Percentiles rank a stretch among this genome's conserved stretches.
phyloP scores from a whole-genome alignment of 225 moss, liverwort and hornwort species.

The Straminergon stramineum region DNA sequence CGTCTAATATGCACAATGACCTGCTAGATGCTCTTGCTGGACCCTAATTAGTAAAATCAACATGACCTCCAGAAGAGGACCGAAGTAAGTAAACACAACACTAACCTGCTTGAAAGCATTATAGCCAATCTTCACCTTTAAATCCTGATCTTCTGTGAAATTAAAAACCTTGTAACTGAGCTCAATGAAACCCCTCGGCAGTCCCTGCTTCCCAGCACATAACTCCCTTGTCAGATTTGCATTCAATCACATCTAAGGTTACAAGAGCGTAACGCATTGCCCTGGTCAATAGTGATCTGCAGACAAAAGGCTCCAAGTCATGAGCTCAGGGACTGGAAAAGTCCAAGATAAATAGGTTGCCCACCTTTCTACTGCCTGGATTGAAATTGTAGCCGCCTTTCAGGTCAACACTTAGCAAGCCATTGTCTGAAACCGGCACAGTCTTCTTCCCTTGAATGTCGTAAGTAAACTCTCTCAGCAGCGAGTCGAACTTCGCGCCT shows the following conservation, averaged over 20 bases:
- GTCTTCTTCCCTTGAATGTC: constrained; percentile 84
- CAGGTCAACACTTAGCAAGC: constrained; percentile 72
- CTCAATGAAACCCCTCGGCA: constrained; percentile 58
- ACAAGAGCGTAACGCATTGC: neutral
- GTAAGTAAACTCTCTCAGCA: constrained; percentile 70
- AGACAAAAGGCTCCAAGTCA: neutral
- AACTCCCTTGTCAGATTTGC: neutral
- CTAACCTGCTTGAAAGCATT: constrained; percentile 55
- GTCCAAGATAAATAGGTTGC: neutral
- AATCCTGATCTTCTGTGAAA: constrained; percentile 88
- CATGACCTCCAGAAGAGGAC: neutral
- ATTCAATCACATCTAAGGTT: neutral
- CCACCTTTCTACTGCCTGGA: constrained; percentile 48
- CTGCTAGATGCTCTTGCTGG: neutral
- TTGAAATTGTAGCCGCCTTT: constrained; percentile 83
- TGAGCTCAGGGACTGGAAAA: neutral
- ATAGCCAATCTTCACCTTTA: constrained; percentile 77
- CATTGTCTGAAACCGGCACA: constrained; percentile 64
- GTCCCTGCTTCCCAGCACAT: constrained; percentile 26
- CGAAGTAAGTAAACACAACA: neutral
- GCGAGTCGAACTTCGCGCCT: constrained; percentile 83
- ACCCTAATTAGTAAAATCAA: neutral
- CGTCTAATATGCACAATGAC: neutral
- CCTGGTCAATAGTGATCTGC: neutral
- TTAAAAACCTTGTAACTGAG: constrained; percentile 83